Conservation (phyloP, 73 alveolate species). For the Stentor roeselii region DNA sequence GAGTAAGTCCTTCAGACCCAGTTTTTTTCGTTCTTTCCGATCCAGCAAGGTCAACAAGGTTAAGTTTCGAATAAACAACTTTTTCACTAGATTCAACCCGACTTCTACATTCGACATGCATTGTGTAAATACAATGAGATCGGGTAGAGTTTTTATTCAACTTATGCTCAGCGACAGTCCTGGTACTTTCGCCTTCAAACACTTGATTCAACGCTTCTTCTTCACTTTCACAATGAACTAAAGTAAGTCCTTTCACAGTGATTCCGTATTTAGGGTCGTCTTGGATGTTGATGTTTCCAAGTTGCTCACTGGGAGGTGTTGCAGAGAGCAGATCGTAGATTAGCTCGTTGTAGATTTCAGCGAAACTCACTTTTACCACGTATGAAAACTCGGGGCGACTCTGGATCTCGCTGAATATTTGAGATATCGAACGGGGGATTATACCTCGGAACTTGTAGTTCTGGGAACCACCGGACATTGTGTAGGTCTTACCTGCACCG, state of each 20-base stretch:
- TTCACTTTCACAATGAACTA: conserved; percentile 74
- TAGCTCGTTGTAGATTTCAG: conserved; percentile 99
- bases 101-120: conserved; percentile 90
- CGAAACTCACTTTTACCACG: conserved; percentile 88
- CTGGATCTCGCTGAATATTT: conserved; percentile 87
- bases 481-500: conserved; percentile 21
- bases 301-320: conserved; percentile 25
- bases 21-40: conserved; percentile 98
- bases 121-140: conserved; percentile 97
- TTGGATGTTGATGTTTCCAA: conserved; percentile 40
- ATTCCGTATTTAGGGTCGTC: conserved; percentile 93
- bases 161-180: conserved; percentile 95
- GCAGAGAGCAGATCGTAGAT: conserved; percentile 90
- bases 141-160: conserved; percentile 93
- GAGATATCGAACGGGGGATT: conserved; percentile 94
- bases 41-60: conserved; percentile 99
- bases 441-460: conserved; percentile 97
- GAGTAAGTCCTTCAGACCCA: conserved; percentile 83
- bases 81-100: conserved; percentile 80
- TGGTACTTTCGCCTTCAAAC: conserved; percentile 98
- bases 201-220: conserved; percentile 96
- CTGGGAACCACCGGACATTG: conserved; percentile 94
- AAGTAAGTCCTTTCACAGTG: conserved; percentile 86
- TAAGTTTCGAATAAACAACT: conserved; percentile 80
- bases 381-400: conserved; percentile 78